These are phyloP conservation scores for Fraxinus velutina DNA, from an alignment of 305 asterid genomes.

Conservation along the genomic window DNA sequence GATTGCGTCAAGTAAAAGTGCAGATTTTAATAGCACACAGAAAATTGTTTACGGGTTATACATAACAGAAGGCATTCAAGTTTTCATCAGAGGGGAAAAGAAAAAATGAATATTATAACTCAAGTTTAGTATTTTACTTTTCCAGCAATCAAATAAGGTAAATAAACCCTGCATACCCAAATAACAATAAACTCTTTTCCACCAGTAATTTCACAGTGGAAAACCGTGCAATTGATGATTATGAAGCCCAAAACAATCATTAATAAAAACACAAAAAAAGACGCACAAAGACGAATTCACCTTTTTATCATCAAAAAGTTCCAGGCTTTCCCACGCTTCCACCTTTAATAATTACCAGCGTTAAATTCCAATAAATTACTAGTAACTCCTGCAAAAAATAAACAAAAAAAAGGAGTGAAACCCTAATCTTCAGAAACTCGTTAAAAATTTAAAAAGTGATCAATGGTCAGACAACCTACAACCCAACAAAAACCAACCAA, in stretches of 20 bases:
- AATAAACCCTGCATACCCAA: constrained; percentile 22
- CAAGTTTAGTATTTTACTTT: background rate
- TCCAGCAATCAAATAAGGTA: constrained; percentile 23
- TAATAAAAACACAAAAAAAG: background rate
- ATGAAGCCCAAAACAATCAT: constrained; percentile 25
- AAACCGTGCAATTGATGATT: constrained; percentile 25
- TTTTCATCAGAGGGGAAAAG: background rate
- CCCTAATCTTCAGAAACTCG: constrained; percentile 34
- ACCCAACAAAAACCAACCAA: constrained; percentile 33
- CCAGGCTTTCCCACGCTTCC: constrained; percentile 29
- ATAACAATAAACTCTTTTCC: background rate
- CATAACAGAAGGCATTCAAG: background rate
- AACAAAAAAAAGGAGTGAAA: constrained; percentile 19
- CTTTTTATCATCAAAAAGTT: constrained; percentile 42
- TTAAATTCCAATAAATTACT: constrained; percentile 29
- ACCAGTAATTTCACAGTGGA: background rate
- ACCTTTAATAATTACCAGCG: constrained; percentile 36
- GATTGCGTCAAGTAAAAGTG: background rate
- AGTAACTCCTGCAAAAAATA: constrained; percentile 36
- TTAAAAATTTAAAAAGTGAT: constrained; percentile 24
- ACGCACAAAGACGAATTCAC: constrained; percentile 4
- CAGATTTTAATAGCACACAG: background rate
- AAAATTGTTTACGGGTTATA: background rate
- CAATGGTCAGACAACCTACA: constrained; percentile 36
- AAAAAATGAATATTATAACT: background rate